These are phyloP conservation scores for Colletotrichum lindemuthianum DNA, from an alignment of 2,329 filamentous ascomycete species.

Conservation along the genomic window DNA sequence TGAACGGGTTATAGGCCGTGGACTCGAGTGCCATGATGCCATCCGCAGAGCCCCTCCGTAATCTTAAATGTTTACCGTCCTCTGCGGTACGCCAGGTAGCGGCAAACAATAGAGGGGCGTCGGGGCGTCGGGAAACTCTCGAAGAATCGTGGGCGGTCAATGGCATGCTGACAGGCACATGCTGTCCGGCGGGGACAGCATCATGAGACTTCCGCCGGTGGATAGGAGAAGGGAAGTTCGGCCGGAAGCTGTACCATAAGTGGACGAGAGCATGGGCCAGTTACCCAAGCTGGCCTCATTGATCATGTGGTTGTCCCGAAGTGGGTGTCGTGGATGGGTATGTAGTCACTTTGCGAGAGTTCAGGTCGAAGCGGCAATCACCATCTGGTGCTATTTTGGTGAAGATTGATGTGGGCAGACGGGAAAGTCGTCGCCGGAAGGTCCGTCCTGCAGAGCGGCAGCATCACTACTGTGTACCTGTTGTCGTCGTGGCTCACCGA, in stretches of 20 bases:
- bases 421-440: conserved; percentile 2
- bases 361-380: conserved; percentile 1
- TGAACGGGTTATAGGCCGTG: conserved; percentile 27
- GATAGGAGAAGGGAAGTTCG: conserved; percentile 18
- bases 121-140: conserved; percentile 26
- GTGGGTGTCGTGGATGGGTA: conserved; percentile 19
- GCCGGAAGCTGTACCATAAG: conserved; percentile 17
- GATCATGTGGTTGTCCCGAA: conserved; percentile 15
- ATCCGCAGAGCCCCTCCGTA: conserved; percentile 36
- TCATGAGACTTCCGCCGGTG: conserved; percentile 30
- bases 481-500: conserved; percentile 8
- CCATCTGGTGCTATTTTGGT: conserved; percentile 32
- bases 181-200: conserved; percentile 18
- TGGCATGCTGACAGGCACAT: conserved; percentile 34
- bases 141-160: conserved; percentile 30
- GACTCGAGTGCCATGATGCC: conserved; percentile 22
- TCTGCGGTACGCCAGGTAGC: conserved; percentile 27
- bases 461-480: neutral
- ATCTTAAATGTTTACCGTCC: conserved; percentile 37
- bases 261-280: conserved; percentile 20
- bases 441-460: neutral
- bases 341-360: neutral
- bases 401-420: neutral
- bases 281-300: conserved; percentile 15
- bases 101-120: conserved; percentile 32